Conservation (phyloP, 2,329 filamentous ascomycete species). For the Colletotrichum higginsianum region DNA sequence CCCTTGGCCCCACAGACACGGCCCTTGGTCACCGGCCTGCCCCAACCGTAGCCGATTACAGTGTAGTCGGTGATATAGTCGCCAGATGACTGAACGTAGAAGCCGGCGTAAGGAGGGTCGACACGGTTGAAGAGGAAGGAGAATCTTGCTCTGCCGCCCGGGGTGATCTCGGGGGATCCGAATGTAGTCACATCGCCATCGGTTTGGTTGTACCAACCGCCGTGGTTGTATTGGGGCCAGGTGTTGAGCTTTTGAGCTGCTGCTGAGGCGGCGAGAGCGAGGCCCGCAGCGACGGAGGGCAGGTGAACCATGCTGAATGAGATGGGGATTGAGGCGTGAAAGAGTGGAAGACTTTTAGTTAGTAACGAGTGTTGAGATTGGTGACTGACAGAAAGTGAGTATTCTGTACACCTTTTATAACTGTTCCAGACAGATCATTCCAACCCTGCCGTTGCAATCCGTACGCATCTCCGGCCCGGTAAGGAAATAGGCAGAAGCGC, state of each 20-base stretch:
- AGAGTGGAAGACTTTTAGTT: neutral
- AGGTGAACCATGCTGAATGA: conserved; percentile 8
- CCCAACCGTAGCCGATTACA: neutral
- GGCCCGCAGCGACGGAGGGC: neutral
- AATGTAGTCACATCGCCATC: conserved; percentile 8
- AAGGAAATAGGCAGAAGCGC: conserved; percentile 11
- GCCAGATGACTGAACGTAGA: conserved; percentile 17
- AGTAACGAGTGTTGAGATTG: neutral
- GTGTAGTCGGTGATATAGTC: conserved; percentile 28
- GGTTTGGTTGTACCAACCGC: neutral
- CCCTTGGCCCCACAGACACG: conserved; percentile 10
- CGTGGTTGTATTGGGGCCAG: conserved; percentile 8
- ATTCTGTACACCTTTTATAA: neutral
- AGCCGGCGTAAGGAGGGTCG: neutral
- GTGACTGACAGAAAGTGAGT: neutral
- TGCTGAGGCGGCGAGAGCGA: conserved; percentile 8
- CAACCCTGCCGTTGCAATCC: neutral
- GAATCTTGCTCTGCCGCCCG: neutral
- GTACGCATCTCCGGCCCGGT: too few species aligned
- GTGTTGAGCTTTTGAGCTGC: conserved; percentile 19
- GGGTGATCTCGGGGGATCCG: neutral
- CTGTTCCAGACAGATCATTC: neutral
- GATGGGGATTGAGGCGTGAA: neutral
- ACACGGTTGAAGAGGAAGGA: conserved; percentile 13
- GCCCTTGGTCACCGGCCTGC: neutral